These are phyloP conservation scores for Cenchrus americanus DNA, from an alignment of 176 grass and related monocot species.

Conservation along the genomic window DNA sequence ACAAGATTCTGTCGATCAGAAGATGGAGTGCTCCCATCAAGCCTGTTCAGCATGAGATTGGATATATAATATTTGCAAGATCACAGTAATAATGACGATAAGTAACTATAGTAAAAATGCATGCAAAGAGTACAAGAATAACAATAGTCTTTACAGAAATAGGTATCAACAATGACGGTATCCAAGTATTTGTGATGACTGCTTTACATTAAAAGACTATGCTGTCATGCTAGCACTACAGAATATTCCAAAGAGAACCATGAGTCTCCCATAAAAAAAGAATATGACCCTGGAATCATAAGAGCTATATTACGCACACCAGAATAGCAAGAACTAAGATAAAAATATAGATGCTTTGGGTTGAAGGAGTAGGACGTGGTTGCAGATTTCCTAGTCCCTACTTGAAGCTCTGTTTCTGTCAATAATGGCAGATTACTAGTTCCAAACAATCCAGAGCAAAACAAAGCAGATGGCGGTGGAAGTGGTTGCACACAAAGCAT, in stretches of 20 bases:
- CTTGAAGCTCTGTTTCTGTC: not conserved
- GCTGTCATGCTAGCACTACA: not conserved
- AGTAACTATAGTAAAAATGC: constrained; percentile 25
- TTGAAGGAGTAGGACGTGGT: constrained; percentile 20
- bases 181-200: not conserved
- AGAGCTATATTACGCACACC: not conserved
- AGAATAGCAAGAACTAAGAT: not conserved
- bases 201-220: not conserved
- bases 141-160: not conserved
- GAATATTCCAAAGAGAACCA: constrained; percentile 1
- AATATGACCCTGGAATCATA: not conserved
- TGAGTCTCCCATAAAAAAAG: not conserved
- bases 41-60: constrained; percentile 47
- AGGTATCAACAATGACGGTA: not conserved
- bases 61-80: constrained; percentile 41
- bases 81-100: not conserved
- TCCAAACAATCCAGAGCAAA: not conserved
- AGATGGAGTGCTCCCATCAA: constrained; percentile 94
- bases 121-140: not conserved
- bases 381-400: not conserved
- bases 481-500: constrained; percentile 13
- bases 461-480: not conserved
- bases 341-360: not conserved
- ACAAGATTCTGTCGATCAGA: constrained; percentile 93
- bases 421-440: not conserved